A percentile compares a stretch with the other conserved stretches of the same genome.
phyloP scores from a whole-genome alignment of 2,329 filamentous ascomycete species.

The Trichoderma sp. region DNA sequence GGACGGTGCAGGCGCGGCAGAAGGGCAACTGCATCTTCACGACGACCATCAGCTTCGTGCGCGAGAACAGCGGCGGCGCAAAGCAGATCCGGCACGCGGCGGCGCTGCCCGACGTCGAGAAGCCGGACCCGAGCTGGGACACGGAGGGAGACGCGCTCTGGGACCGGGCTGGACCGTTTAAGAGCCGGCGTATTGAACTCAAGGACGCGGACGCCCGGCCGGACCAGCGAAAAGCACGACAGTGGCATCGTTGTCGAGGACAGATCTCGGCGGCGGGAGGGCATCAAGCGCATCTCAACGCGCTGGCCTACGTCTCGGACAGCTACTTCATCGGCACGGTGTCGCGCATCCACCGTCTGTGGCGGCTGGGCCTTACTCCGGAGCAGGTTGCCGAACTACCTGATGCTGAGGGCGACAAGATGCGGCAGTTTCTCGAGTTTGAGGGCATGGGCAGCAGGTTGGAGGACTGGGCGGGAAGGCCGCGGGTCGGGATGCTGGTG shows the following conservation, averaged over 20 bases:
- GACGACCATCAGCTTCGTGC: slow-evolving; percentile 85
- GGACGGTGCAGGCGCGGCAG: slow-evolving; percentile 94
- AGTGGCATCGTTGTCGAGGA: slow-evolving; percentile 74
- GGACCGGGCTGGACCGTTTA: slow-evolving; percentile 49
- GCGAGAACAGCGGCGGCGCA: slow-evolving; percentile 54
- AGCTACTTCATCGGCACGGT: slow-evolving; percentile 92
- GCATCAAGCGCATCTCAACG: slow-evolving; percentile 76
- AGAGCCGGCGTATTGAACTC: slow-evolving; percentile 44
- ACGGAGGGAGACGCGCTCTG: slow-evolving; percentile 47
- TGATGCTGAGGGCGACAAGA: slow-evolving; percentile 37
- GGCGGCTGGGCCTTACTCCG: slow-evolving; percentile 62
- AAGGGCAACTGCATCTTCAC: slow-evolving; percentile 89
- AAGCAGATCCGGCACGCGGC: slow-evolving; percentile 62
- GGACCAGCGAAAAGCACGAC: slow-evolving; percentile 64
- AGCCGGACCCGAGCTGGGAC: slow-evolving; percentile 40
- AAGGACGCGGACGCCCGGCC: slow-evolving; percentile 42
- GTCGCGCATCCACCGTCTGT: slow-evolving; percentile 74
- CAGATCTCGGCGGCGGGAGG: slow-evolving; percentile 71
- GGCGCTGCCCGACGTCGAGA: slow-evolving; percentile 50
- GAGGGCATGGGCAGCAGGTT: slow-evolving; percentile 41
- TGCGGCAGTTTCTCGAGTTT: slow-evolving; percentile 40
- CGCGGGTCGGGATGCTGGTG: slow-evolving; percentile 79
- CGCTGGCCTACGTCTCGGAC: slow-evolving; percentile 90
- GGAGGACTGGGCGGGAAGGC: slow-evolving; percentile 50
- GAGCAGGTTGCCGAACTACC: slow-evolving; percentile 53